Evolutionary conservation across 495 filamentous ascomycete species (phyloP).

Genomic region (Jackrogersella minutella): DNA sequence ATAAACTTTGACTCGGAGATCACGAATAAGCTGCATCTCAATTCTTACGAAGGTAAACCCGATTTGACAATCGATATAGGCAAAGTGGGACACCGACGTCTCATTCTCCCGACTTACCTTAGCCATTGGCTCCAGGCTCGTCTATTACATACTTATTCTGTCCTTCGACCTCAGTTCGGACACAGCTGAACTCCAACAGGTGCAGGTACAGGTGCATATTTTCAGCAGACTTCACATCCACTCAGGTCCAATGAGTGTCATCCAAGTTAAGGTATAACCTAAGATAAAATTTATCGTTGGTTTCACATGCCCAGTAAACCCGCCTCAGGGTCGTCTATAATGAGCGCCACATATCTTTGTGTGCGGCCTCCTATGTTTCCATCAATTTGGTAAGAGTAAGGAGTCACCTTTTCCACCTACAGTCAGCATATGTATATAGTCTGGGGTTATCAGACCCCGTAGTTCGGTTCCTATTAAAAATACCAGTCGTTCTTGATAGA

Average conservation of each 20-base stretch:
- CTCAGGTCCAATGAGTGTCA: too few relatives aligned
- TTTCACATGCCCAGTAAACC: neutral
- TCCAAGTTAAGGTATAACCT: too few relatives aligned
- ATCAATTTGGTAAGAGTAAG: too few relatives aligned
- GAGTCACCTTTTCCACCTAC: too few relatives aligned
- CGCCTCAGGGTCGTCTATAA: too few relatives aligned
- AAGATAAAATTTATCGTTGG: neutral
- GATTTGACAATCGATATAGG: neutral
- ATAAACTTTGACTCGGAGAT: too few relatives aligned
- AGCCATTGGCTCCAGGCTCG: neutral
- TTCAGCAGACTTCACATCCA: neutral
- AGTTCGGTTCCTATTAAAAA: neutral
- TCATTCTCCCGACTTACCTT: too few relatives aligned
- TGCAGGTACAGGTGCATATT: too few relatives aligned
- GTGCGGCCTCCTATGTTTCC: neutral
- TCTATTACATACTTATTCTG: neutral
- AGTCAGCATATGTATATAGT: too few relatives aligned
- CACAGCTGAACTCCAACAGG: neutral
- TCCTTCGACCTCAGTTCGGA: neutral
- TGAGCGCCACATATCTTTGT: neutral
- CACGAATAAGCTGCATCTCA: too few relatives aligned
- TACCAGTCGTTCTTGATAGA: neutral
- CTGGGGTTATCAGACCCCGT: neutral
- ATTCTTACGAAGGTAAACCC: neutral
- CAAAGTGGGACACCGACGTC: neutral